Evolutionary conservation across 805 yeast species (phyloP), one percentile per base, ranked within the genome.

Genomic region (Lachancea nothofagi): DNA sequence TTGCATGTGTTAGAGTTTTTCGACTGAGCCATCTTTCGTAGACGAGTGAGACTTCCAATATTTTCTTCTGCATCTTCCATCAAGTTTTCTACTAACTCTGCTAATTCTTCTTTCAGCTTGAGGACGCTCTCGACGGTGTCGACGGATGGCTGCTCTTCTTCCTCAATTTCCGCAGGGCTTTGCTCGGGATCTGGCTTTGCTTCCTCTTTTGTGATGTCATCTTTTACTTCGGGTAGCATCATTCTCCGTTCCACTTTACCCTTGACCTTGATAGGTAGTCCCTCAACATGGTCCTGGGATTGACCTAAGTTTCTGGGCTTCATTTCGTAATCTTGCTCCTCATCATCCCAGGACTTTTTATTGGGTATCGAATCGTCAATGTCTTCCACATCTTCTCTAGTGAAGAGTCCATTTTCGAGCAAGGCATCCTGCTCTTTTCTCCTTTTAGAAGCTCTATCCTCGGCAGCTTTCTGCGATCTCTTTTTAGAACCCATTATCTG

Each of bases 61-160:
- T 89, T 75, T 53, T 86, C 95, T 59, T 93, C 97, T 5, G 97
- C 96, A 43, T 86, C 85, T 57, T 88, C 95, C 52, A 78, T 78
- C 25, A 90, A 64, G 29, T 74, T 73, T 28, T 85, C 83, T 1
- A 95, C 96, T 35, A 81, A 61, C 14, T 74, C 78, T 0, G 97
- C 96, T 29, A 93, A 75, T 40, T 83, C 85, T 62, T 88, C 97
- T 53, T 88, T 84, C 29, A 83, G 67, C 42, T 75, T 72, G 5
- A 71, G 50, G 19, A 85, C 66, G 40, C 69, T 70, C 56, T 83
- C 83, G 41, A 66, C 71, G 0, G 75, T 67, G 44, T 77, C 77
- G 14, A 61, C 66, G 13, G 54, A 59, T 22, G 59, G 62, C 21
- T 45, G 55, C 8, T 46, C 59, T 20, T 56, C 54, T 13, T 45